Evolutionary conservation across 176 grass and related monocot species (phyloP).

Genomic region (Musa acuminata): DNA sequence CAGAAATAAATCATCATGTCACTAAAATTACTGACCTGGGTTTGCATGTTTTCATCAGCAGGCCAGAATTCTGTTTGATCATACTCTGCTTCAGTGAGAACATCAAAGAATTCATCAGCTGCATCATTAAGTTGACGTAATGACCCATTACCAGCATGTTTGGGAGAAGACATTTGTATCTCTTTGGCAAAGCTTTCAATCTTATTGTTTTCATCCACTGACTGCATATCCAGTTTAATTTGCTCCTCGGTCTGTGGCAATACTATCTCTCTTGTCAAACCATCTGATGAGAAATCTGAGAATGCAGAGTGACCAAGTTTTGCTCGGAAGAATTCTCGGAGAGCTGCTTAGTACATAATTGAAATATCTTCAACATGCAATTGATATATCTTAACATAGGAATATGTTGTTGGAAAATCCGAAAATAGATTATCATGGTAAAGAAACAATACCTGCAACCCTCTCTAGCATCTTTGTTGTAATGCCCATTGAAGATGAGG

Average conservation of each 20-base stretch:
- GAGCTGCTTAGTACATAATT: conserved; percentile 38
- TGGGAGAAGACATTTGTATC: not conserved
- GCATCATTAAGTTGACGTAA: conserved; percentile 17
- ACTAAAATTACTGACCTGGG: not conserved
- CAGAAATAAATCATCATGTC: not conserved
- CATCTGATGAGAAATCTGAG: conserved; percentile 40
- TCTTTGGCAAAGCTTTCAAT: conserved; percentile 7
- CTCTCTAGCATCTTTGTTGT: conserved; percentile 78
- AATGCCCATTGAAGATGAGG: conserved; percentile 70
- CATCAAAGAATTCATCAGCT: conserved; percentile 32
- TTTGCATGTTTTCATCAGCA: conserved; percentile 4
- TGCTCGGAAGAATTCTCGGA: conserved; percentile 84
- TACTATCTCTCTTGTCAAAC: conserved; percentile 2
- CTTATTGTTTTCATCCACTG: conserved; percentile 8
- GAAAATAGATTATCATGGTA: not conserved
- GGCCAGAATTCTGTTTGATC: conserved; percentile 14
- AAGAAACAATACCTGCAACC: conserved; percentile 55
- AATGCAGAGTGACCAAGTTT: conserved; percentile 62
- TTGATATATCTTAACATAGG: not conserved
- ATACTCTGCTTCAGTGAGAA: conserved; percentile 11
- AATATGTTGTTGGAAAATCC: not conserved
- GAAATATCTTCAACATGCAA: not conserved
- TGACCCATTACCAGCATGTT: not conserved
- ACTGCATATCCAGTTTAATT: not conserved
- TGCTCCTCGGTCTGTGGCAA: not conserved